phyloP scores from a whole-genome alignment of 495 filamentous ascomycete genomes.

The Xylaria cubensis region DNA sequence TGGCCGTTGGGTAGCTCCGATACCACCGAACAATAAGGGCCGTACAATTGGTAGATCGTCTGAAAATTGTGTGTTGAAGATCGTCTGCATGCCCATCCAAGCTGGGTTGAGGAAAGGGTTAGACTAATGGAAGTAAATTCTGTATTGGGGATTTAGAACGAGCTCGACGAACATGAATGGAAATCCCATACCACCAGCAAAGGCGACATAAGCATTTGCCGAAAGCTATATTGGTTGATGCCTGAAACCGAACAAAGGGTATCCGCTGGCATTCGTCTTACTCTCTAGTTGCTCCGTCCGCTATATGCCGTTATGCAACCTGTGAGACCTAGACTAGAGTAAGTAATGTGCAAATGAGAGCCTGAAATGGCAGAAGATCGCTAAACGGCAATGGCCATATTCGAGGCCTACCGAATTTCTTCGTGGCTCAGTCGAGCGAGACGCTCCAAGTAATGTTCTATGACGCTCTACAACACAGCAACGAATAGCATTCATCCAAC shows the following conservation, averaged over 20 bases:
- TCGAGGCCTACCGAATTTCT: slow-evolving; percentile 11
- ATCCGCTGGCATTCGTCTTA: slow-evolving; percentile 5
- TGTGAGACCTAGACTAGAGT: slow-evolving; percentile 6
- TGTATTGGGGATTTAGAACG: slow-evolving; percentile 4
- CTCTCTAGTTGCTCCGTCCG: background rate
- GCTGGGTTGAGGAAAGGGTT: background rate
- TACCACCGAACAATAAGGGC: slow-evolving; percentile 2
- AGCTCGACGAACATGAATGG: slow-evolving; percentile 3
- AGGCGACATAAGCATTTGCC: background rate
- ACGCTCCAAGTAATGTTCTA: slow-evolving; percentile 19
- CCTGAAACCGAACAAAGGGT: slow-evolving; percentile 15
- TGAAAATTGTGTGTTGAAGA: background rate
- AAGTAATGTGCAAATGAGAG: slow-evolving; percentile 7
- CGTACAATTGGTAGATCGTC: slow-evolving; percentile 2
- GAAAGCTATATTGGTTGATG: slow-evolving; percentile 13
- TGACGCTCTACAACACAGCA: background rate
- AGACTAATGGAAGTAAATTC: background rate
- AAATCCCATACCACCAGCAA: slow-evolving; percentile 12
- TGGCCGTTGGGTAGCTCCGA: slow-evolving; percentile 12
- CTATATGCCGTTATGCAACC: slow-evolving; percentile 12
- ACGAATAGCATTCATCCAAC: slow-evolving; percentile 19
- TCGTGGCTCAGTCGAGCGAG: slow-evolving; percentile 5
- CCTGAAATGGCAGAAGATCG: background rate
- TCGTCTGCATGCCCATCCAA: slow-evolving; percentile 5
- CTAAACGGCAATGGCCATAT: slow-evolving; percentile 7